Conservation (phyloP, 495 filamentous ascomycete genomes). For the Penicillium dipodomyicola region DNA sequence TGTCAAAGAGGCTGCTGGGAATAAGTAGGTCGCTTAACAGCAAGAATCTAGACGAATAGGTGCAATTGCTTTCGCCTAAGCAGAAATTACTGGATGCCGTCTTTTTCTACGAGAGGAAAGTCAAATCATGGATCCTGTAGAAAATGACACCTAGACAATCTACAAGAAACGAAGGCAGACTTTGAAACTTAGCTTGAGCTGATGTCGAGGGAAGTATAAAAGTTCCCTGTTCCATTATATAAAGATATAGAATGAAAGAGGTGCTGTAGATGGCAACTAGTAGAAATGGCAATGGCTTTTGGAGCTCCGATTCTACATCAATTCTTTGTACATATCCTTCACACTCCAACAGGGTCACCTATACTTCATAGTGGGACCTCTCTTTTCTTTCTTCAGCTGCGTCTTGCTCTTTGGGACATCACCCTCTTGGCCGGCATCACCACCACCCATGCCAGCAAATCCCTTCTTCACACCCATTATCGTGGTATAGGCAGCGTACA, state of each 20-base stretch:
- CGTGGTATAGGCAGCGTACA: constrained; percentile 63
- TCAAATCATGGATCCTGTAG: too few species aligned
- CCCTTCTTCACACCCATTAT: constrained; percentile 63
- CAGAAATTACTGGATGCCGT: too few species aligned
- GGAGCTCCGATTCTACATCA: neutral
- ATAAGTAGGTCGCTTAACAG: too few species aligned
- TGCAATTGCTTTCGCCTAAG: too few species aligned
- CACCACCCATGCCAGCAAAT: constrained; percentile 56
- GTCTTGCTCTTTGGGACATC: constrained; percentile 52
- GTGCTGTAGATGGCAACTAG: neutral
- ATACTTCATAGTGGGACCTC: constrained; percentile 50
- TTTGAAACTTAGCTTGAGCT: neutral
- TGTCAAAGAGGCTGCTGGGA: neutral
- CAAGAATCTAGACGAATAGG: too few species aligned
- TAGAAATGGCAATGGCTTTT: neutral
- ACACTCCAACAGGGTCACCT: constrained; percentile 26
- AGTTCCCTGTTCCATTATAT: neutral
- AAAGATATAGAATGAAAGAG: neutral
- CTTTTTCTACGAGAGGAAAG: too few species aligned
- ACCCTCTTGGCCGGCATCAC: constrained; percentile 21
- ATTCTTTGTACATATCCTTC: neutral
- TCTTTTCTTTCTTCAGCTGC: constrained; percentile 63
- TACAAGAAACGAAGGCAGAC: too few species aligned
- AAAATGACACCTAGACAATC: too few species aligned
- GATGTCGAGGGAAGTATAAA: neutral